A percentile compares a stretch with the other conserved stretches of the same genome.
Conservation (phyloP, 164 flowering plant species). For the Vitis riparia region DNA sequence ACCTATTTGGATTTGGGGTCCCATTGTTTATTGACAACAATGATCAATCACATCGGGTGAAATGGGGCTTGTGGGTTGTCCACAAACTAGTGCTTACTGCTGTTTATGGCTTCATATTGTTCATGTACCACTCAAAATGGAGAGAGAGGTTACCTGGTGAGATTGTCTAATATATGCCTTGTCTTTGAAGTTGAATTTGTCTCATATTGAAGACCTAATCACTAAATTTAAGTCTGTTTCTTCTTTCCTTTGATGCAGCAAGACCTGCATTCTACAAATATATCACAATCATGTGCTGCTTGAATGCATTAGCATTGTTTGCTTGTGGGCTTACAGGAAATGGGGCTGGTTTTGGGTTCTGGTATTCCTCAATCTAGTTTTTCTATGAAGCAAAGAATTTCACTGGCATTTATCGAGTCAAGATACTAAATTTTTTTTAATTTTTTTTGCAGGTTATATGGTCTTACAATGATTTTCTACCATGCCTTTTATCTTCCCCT, state of each 20-base stretch:
- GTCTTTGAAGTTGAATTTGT: neutral
- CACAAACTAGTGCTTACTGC: constrained; percentile 66
- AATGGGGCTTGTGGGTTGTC: constrained; percentile 73
- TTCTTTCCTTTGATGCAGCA: constrained; percentile 46
- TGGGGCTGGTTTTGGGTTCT: constrained; percentile 70
- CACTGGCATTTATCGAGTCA: neutral
- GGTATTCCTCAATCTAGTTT: constrained; percentile 36
- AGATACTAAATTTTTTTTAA: neutral
- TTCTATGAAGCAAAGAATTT: neutral
- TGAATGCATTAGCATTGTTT: constrained; percentile 57
- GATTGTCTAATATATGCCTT: neutral
- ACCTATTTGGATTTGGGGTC: constrained; percentile 72
- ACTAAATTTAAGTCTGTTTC: neutral
- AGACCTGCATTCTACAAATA: constrained; percentile 91
- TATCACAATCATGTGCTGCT: constrained; percentile 53
- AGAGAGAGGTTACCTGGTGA: constrained; percentile 84
- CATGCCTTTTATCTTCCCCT: constrained; percentile 88
- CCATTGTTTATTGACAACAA: constrained; percentile 64
- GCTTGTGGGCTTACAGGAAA: constrained; percentile 60
- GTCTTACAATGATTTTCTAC: constrained; percentile 53
- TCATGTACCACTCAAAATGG: constrained; percentile 79
- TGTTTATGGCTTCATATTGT: constrained; percentile 62
- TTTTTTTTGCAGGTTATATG: constrained; percentile 62
- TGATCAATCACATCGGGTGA: constrained; percentile 40
- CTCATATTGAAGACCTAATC: too few species aligned